Evolutionary conservation across 331 rosid genomes (phyloP).

Genomic region (Spiraea crenata): DNA sequence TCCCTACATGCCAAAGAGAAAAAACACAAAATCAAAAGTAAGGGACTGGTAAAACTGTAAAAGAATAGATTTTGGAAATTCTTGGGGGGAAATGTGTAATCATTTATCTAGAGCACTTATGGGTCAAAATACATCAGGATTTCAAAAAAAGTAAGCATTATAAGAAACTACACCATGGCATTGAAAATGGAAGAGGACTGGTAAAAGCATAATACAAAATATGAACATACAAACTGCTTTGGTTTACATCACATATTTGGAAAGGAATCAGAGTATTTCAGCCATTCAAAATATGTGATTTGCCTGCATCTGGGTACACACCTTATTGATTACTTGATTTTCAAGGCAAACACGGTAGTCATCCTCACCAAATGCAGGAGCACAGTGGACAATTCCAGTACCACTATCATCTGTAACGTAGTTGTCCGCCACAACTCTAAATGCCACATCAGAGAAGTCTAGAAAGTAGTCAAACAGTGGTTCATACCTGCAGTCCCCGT

Average conservation of each 20-base stretch:
- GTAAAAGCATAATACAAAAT: background rate
- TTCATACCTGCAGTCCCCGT: slow-evolving; percentile 58
- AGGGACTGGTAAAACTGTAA: background rate
- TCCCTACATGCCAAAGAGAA: slow-evolving; percentile 46
- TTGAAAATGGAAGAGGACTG: background rate
- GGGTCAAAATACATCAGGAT: too few species aligned
- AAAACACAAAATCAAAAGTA: slow-evolving; percentile 1
- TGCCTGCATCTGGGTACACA: slow-evolving; percentile 26
- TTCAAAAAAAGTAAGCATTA: too few species aligned
- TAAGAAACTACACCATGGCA: background rate
- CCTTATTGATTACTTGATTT: slow-evolving; percentile 71
- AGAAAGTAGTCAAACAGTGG: slow-evolving; percentile 72
- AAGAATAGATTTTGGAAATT: background rate
- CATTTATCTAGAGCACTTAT: background rate
- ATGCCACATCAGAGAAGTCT: slow-evolving; percentile 74
- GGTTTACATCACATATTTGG: background rate
- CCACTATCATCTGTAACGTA: slow-evolving; percentile 93
- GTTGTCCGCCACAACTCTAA: slow-evolving; percentile 80
- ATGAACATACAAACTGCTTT: too few species aligned
- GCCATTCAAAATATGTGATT: background rate
- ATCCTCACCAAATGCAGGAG: slow-evolving; percentile 97
- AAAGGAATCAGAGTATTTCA: background rate
- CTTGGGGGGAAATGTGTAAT: background rate
- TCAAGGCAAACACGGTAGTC: slow-evolving; percentile 90
- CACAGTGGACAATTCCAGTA: slow-evolving; percentile 93